These are phyloP conservation scores for Pinus albicaulis DNA, from an alignment of 75 land plant species.

Conservation along the genomic window DNA sequence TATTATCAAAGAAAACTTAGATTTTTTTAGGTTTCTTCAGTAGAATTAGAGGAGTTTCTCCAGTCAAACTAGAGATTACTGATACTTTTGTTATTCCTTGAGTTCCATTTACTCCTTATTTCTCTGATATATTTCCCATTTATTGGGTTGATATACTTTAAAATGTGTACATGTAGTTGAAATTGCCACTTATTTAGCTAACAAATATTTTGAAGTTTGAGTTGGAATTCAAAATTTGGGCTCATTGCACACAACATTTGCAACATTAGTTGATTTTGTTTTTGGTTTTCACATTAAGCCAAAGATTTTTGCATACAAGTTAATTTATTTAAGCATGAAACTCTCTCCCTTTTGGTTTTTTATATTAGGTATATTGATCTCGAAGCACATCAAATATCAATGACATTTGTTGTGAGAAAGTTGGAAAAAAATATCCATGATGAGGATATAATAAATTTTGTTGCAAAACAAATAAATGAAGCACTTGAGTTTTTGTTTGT, in stretches of 20 bases:
- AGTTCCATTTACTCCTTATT: not conserved
- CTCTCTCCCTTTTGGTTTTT: too few species aligned
- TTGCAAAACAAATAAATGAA: conserved; percentile 31
- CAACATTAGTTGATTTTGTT: not conserved
- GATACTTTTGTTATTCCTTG: conserved; percentile 84
- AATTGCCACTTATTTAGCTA: too few species aligned
- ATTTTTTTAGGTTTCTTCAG: conserved; percentile 65
- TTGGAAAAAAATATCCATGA: conserved; percentile 18
- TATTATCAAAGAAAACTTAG: not conserved
- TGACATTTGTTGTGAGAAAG: conserved; percentile 41
- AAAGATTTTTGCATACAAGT: not conserved
- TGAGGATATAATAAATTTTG: conserved; percentile 28
- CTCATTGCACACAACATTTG: not conserved
- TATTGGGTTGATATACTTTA: too few species aligned
- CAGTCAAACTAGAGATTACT: conserved; percentile 47
- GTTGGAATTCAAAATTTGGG: too few species aligned
- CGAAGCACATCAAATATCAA: conserved; percentile 42
- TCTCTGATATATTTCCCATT: too few species aligned
- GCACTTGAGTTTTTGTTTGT: not conserved
- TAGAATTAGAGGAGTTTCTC: conserved; percentile 75
- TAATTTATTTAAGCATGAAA: too few species aligned
- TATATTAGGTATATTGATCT: conserved; percentile 34
- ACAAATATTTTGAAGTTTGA: too few species aligned
- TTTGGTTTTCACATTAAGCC: not conserved
- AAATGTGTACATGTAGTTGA: too few species aligned